These are phyloP conservation scores for Stagonosporopsis rhizophila DNA, from an alignment of 2,329 filamentous ascomycete genomes.

Conservation along the genomic window DNA sequence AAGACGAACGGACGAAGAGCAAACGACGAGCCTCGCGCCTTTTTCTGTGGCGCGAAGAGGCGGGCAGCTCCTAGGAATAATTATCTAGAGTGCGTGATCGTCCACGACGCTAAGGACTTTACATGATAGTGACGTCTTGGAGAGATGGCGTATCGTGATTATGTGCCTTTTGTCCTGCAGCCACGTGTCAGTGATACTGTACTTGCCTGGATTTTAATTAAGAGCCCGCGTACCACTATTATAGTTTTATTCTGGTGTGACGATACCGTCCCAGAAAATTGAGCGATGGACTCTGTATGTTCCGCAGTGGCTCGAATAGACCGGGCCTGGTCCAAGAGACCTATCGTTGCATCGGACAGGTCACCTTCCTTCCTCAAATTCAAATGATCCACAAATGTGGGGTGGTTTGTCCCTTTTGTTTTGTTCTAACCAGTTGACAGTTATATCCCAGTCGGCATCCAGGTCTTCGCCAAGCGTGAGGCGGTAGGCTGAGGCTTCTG, in stretches of 20 bases:
- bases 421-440: conserved; percentile 1
- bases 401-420: conserved; percentile 3
- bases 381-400: background rate
- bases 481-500: background rate
- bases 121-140: no score
- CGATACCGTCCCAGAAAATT: background rate
- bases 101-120: no score
- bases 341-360: background rate
- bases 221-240: no score
- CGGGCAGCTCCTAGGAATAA: no score
- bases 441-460: background rate
- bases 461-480: conserved; percentile 2
- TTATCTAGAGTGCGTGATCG: no score
- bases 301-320: background rate
- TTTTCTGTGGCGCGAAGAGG: no score
- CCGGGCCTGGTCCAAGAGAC: background rate
- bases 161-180: no score
- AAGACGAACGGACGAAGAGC: no score
- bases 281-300: background rate
- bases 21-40: no score
- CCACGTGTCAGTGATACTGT: no score
- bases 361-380: conserved; percentile 3
- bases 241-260: background rate
- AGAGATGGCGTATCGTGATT: no score
- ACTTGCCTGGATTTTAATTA: no score